Evolutionary conservation across 2,329 filamentous ascomycete species (phyloP), one percentile per base, ranked within the genome.

Genomic region (Phyllosticta citriasiana): DNA sequence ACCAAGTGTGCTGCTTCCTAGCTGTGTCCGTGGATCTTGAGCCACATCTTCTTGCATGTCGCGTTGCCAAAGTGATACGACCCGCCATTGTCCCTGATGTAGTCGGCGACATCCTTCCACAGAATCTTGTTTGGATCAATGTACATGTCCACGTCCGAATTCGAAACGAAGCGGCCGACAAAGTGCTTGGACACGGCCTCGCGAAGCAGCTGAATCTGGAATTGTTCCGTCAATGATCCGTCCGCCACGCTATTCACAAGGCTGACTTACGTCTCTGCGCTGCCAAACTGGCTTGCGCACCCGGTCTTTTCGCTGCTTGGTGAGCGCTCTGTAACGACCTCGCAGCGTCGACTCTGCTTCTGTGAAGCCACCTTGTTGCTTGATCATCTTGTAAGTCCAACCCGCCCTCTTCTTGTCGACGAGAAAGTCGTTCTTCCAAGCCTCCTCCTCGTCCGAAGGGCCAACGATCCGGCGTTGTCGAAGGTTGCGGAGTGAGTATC

Each of bases 341-440:
- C 88, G 80, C 47, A 92, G 77, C 0, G 88, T 91, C 10, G 87
- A 88, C 72, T 89, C 87, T 1, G 86, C 84, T 66, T 88, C 85
- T 0, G 70, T 72, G 64, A 86, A 86, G 1, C 77, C 73, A 14
- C 85, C 82, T 19, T 74, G 67, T 6, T 69, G 66, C 47, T 80
- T 80, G 67, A 90, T 89, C 62, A 87, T 79, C 59, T 79, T 81
- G 73, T 89, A 91, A 0, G 85, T 84, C 74, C 83, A 75, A 2
- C 86, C 86, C 1, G 75, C 70, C 7, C 71, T 67, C 69, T 84
- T 85, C 25, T 78, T 76, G n/a, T 77, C 68, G 16, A 88, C 70
- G 1, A 89, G 76, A 52, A 71, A 64, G 5, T 66, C 54, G 50
- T 74, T 70, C 33, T 73, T 47, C 53, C 22, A 24, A 16, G 22